Conservation (phyloP, 768 basidiomycete genomes). For the Daedaleopsis nitida region DNA sequence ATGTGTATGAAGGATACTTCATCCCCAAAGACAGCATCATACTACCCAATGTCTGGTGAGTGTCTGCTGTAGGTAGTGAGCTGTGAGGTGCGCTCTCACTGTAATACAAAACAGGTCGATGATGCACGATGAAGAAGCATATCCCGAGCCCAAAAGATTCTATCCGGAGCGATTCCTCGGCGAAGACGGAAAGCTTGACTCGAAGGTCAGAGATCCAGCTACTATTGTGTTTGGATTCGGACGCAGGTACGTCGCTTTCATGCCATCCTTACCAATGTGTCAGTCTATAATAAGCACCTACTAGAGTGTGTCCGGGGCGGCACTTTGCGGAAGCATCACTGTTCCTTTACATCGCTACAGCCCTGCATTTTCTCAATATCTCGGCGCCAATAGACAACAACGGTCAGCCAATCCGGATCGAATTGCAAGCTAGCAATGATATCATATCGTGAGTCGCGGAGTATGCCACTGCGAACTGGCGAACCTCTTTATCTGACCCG, state of each 20-base stretch:
- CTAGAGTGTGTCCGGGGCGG: neutral
- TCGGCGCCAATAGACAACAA: neutral
- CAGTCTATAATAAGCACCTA: too few species aligned
- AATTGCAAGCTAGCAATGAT: slow-evolving; percentile 1
- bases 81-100: neutral
- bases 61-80: too few species aligned
- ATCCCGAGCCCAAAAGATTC: slow-evolving; percentile 40
- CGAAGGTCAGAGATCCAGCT: neutral
- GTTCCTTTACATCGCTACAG: neutral
- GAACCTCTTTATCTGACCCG: too few species aligned
- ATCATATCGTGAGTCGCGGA: neutral
- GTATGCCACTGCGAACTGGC: too few species aligned
- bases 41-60: slow-evolving; percentile 17
- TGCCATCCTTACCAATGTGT: too few species aligned
- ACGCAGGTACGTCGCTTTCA: neutral
- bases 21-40: slow-evolving; percentile 30
- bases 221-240: slow-evolving; percentile 11
- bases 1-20: slow-evolving; percentile 27
- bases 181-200: slow-evolving; percentile 4
- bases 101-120: slow-evolving; percentile 41
- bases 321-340: neutral
- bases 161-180: slow-evolving; percentile 10
- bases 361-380: neutral
- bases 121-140: slow-evolving; percentile 46
- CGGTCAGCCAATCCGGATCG: slow-evolving; percentile 6